Evolutionary conservation across 2,329 filamentous ascomycete genomes (phyloP).

Genomic region (Cordyceps militaris): DNA sequence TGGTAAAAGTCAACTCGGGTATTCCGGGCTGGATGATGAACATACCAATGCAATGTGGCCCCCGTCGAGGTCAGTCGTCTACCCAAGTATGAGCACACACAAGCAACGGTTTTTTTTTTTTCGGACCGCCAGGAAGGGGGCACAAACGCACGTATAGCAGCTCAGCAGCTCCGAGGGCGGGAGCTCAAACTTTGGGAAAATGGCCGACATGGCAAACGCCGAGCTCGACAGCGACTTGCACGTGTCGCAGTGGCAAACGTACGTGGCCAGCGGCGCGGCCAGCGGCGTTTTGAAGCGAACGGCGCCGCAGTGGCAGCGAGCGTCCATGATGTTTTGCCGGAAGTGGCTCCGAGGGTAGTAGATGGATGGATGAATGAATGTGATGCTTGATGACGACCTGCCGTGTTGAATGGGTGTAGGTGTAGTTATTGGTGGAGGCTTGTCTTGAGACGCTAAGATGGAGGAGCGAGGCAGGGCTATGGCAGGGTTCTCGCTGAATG

Average conservation of each 20-base stretch:
- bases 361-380: not conserved
- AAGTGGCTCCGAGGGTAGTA: too few relatives aligned
- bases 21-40: not conserved
- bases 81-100: not conserved
- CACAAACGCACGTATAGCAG: constrained; percentile 44
- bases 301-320: constrained; percentile 57
- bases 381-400: too few relatives aligned
- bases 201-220: constrained; percentile 62
- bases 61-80: constrained; percentile 53
- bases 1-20: not conserved
- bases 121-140: not conserved
- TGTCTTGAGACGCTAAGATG: too few relatives aligned
- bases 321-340: constrained; percentile 52
- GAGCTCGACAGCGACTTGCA: constrained; percentile 60
- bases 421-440: too few relatives aligned
- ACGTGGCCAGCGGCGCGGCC: constrained; percentile 53
- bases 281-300: constrained; percentile 57
- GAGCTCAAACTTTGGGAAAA: constrained; percentile 59
- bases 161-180: constrained; percentile 42
- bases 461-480: too few relatives aligned
- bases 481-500: too few relatives aligned
- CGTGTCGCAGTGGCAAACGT: constrained; percentile 63
- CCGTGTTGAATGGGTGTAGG: too few relatives aligned
- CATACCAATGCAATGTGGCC: constrained; percentile 50
- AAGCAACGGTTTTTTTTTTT: too few relatives aligned